Percentiles rank a stretch among this genome's conserved stretches.
These are phyloP conservation scores for Platanthera zijinensis DNA, from an alignment of 106 monocot species.

Conservation along the genomic window DNA sequence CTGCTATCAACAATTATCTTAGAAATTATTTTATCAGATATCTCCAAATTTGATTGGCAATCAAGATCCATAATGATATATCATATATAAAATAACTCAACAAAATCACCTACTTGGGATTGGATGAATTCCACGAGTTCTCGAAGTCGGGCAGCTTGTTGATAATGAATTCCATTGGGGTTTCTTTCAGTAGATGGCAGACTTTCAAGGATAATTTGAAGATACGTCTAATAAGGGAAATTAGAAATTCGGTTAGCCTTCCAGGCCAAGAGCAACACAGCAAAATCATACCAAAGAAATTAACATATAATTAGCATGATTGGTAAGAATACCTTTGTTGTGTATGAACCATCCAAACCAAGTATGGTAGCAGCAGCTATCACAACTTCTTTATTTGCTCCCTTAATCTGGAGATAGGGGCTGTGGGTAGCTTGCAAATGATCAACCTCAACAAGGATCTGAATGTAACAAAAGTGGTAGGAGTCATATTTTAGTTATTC, in stretches of 20 bases:
- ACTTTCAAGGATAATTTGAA: slow-evolving; percentile 88
- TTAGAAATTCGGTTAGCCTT: not conserved
- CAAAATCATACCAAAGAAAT: not conserved
- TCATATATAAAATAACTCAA: not conserved
- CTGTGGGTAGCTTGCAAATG: slow-evolving; percentile 62
- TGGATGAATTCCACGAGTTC: slow-evolving; percentile 88
- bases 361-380: slow-evolving; percentile 65
- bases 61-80: not conserved
- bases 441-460: slow-evolving; percentile 98
- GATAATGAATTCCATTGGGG: slow-evolving; percentile 67
- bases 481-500: not conserved
- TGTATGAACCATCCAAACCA: slow-evolving; percentile 86
- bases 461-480: not conserved
- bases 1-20: not conserved
- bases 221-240: slow-evolving; percentile 59
- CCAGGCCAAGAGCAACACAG: not conserved
- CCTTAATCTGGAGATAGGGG: slow-evolving; percentile 94
- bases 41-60: not conserved
- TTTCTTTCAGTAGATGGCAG: slow-evolving; percentile 59
- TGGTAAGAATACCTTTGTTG: slow-evolving; percentile 66
- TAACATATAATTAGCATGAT: not conserved
- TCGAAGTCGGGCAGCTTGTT: slow-evolving; percentile 77
- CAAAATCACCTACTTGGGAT: slow-evolving; percentile 52
- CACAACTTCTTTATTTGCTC: slow-evolving; percentile 81
- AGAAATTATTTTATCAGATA: not conserved